Percentiles rank a stretch among this genome's conserved stretches.
Evolutionary conservation across 371 early-diverging fungal genomes (phyloP).

Genomic region (Mucor sp.): DNA sequence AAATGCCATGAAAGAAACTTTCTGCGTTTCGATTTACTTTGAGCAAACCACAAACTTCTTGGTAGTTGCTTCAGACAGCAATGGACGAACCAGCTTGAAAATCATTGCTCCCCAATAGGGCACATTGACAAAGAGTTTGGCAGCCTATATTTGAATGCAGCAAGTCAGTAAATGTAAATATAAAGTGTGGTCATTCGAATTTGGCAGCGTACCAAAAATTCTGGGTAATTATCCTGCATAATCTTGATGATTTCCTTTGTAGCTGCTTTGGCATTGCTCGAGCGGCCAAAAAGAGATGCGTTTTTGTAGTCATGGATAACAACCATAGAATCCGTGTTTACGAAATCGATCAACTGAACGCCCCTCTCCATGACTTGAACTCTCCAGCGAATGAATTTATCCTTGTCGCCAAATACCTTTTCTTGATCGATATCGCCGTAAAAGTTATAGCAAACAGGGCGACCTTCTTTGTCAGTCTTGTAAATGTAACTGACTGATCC

Average conservation of each 20-base stretch:
- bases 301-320: constrained; percentile 65
- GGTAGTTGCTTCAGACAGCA: constrained; percentile 60
- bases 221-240: constrained; percentile 67
- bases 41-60: constrained; percentile 62
- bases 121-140: constrained; percentile 62
- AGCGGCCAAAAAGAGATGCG: constrained; percentile 52
- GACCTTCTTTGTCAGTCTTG: constrained; percentile 48
- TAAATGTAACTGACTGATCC: constrained; percentile 53
- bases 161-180: neutral
- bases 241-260: constrained; percentile 58
- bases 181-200: neutral
- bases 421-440: constrained; percentile 61
- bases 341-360: constrained; percentile 52
- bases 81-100: constrained; percentile 55
- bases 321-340: constrained; percentile 57
- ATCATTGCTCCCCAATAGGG: constrained; percentile 64
- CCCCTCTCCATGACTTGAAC: constrained; percentile 65
- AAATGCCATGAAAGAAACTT: neutral
- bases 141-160: constrained; percentile 22
- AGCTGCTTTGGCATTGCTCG: constrained; percentile 51
- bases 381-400: constrained; percentile 64
- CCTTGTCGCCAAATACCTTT: constrained; percentile 58
- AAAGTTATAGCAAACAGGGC: constrained; percentile 65
- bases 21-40: constrained; percentile 24
- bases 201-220: constrained; percentile 47